Evolutionary conservation across 257 asterid species (phyloP), one percentile per base, ranked within the genome.

Genomic region (Craterostigma plantagineum): DNA sequence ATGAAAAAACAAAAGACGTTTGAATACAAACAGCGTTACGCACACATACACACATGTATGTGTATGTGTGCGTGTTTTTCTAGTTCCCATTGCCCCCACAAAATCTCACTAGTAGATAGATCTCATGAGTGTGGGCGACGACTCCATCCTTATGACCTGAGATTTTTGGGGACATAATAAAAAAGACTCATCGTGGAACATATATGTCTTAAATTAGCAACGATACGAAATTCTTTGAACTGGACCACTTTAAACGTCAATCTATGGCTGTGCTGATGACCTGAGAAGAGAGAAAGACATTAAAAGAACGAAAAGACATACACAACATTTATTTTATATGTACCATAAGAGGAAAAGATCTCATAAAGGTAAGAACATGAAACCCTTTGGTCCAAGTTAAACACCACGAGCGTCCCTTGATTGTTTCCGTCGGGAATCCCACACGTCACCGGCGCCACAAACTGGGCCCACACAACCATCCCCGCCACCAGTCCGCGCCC

Each of bases 391-490:
- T 67, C 74, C 45, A 83, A 52, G 60, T 90, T 90, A 74, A 83
- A 80, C 0, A 90, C 11, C 7, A 79, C 92, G 2, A 90, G 68
- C 7, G 92, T 79, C n/a, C 99, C n/a, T 44, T 90, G 99, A 38
- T 90, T 90, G 16, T 54, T 64, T 18, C 95, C 95, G 13, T 77
- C 92, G 1, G 91, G 91, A 3, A 90, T 45, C 1, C 61, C 62
- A 14, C 62, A 44, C 16, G 76, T 66, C 4, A 63, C 69, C 49
- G 94, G 92, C 7, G 64, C 34, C 0, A 68, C 46, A 14, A 63
- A 90, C 76, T 90, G 95, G 50, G 96, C 92, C 99, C 99, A 90
- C 54, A 79, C 80, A 3, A 83, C 99, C 1, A 59, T 60, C 0
- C 99, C 96, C 11, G 67, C 53, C 7, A 90, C 54, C 7, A 90